Percentiles rank a stretch among this genome's conserved stretches.
Evolutionary conservation across 2,329 filamentous ascomycete species (phyloP).

Genomic region (Aspergillus awamori): DNA sequence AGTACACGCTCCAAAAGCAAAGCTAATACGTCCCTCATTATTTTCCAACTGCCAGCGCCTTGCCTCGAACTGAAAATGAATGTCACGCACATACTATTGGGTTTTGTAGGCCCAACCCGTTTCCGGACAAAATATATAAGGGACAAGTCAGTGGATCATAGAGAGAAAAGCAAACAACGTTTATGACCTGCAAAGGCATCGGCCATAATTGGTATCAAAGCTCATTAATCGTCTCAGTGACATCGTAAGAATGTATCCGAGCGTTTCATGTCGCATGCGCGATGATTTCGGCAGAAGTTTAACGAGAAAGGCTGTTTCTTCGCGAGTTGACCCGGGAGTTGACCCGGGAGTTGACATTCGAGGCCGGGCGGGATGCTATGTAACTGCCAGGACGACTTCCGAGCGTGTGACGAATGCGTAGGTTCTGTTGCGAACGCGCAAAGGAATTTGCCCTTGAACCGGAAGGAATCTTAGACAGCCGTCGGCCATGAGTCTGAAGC

Average conservation of each 20-base stretch:
- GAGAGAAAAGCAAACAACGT: constrained; percentile 9
- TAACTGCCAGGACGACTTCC: constrained; percentile 41
- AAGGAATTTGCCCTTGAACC: constrained; percentile 42
- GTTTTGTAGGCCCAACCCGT: too few relatives aligned
- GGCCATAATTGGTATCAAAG: constrained; percentile 6
- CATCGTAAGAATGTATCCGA: constrained; percentile 7
- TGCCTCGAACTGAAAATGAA: neutral
- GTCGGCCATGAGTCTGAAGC: constrained; percentile 33
- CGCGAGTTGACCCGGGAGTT: constrained; percentile 37
- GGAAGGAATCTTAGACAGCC: constrained; percentile 38
- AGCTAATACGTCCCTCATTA: neutral
- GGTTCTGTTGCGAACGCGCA: constrained; percentile 43
- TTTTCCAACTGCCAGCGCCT: neutral
- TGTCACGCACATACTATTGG: too few relatives aligned
- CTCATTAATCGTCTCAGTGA: constrained; percentile 8
- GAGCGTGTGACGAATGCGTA: constrained; percentile 39
- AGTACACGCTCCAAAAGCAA: neutral
- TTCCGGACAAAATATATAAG: neutral
- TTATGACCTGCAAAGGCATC: neutral
- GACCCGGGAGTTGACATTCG: constrained; percentile 33
- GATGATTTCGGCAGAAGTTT: neutral
- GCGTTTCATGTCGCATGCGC: neutral
- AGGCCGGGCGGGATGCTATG: constrained; percentile 37
- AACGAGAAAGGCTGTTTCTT: constrained; percentile 28
- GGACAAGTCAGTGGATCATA: neutral